phyloP scores from a whole-genome alignment of 257 asterid species.

The Nicotiana noctiflora region DNA sequence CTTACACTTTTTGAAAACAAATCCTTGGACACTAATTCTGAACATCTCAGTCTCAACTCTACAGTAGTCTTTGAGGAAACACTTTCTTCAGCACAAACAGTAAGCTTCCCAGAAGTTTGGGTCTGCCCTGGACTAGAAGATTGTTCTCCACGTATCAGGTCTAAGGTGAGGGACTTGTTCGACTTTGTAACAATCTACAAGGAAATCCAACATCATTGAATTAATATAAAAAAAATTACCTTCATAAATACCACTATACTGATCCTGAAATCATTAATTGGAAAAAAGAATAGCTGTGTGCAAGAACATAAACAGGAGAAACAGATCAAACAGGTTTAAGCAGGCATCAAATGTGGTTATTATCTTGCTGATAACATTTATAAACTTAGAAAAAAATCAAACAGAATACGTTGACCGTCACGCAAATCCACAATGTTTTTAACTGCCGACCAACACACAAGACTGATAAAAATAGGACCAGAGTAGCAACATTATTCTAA shows the following conservation, averaged over 20 bases:
- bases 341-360: background rate
- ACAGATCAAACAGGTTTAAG: background rate
- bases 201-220: background rate
- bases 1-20: conserved; percentile 93
- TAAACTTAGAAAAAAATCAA: background rate
- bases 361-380: background rate
- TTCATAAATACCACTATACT: background rate
- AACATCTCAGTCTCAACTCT: conserved; percentile 75
- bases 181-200: conserved; percentile 66
- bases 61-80: conserved; percentile 71
- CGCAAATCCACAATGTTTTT: background rate
- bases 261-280: background rate
- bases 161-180: conserved; percentile 50
- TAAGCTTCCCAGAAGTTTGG: conserved; percentile 57
- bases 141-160: conserved; percentile 43
- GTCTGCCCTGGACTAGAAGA: conserved; percentile 34
- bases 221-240: background rate
- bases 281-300: background rate
- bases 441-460: background rate
- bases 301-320: background rate
- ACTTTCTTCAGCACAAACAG: conserved; percentile 76
- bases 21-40: conserved; percentile 85
- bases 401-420: background rate
- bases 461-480: too few relatives aligned
- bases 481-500: too few relatives aligned